Percentiles rank a stretch among this genome's conserved stretches.
phyloP scores from a whole-genome alignment of 2,329 filamentous ascomycete genomes.

The Cladosporium colombiae region DNA sequence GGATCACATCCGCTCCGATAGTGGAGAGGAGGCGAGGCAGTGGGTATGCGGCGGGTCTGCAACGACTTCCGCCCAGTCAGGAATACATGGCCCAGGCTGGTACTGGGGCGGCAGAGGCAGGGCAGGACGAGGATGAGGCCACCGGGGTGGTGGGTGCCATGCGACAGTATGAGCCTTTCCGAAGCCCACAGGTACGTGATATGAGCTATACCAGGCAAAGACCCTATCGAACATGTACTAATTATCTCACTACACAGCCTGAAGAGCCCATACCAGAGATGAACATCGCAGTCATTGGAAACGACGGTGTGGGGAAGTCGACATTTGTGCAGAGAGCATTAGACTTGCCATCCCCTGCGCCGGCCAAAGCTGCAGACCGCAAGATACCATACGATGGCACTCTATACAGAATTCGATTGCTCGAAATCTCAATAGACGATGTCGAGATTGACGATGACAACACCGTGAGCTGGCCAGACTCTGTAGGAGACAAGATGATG shows the following conservation, averaged over 20 bases:
- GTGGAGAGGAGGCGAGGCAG: slow-evolving; percentile 21
- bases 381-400: slow-evolving; percentile 59
- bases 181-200: slow-evolving; percentile 32
- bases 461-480: slow-evolving; percentile 59
- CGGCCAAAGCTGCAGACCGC: slow-evolving; percentile 47
- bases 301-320: slow-evolving; percentile 57
- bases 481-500: slow-evolving; percentile 64
- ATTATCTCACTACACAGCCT: neutral
- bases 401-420: slow-evolving; percentile 57
- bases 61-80: slow-evolving; percentile 11
- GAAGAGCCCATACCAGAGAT: slow-evolving; percentile 51
- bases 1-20: slow-evolving; percentile 34
- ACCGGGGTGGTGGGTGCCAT: slow-evolving; percentile 34
- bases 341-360: slow-evolving; percentile 50
- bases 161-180: slow-evolving; percentile 32
- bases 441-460: slow-evolving; percentile 52
- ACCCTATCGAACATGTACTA: neutral
- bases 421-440: slow-evolving; percentile 57
- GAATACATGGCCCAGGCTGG: slow-evolving; percentile 16
- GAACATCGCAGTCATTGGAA: slow-evolving; percentile 60
- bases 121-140: slow-evolving; percentile 36
- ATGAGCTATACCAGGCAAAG: neutral
- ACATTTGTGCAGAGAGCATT: slow-evolving; percentile 60
- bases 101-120: slow-evolving; percentile 20
- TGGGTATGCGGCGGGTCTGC: slow-evolving; percentile 21